Conservation (phyloP, 306 rosid species). For the Fragaria ananassa region DNA sequence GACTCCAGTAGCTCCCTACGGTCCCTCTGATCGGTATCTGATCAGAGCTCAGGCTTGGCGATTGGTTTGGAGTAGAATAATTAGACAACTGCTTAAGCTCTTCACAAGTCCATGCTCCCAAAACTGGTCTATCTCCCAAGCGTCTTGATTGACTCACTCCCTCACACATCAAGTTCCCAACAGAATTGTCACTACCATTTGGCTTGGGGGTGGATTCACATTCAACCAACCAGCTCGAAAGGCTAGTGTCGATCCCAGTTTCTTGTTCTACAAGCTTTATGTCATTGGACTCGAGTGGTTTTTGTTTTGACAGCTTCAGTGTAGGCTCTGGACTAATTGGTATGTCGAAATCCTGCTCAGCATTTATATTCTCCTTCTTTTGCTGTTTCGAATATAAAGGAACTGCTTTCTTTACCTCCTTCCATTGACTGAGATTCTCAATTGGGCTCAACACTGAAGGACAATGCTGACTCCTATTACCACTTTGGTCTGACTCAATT, state of each 20-base stretch:
- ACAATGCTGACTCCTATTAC: conserved; percentile 5
- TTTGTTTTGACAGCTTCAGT: conserved; percentile 33
- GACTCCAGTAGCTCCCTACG: conserved; percentile 83
- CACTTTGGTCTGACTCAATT: conserved; percentile 13
- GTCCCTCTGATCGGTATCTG: conserved; percentile 58
- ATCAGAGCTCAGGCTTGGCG: conserved; percentile 43
- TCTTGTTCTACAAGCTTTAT: conserved; percentile 23
- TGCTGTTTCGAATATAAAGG: conserved; percentile 17
- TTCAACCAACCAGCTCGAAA: conserved; percentile 83
- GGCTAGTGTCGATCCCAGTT: conserved; percentile 62
- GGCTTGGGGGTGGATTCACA: conserved; percentile 42
- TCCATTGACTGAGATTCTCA: conserved; percentile 50
- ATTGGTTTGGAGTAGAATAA: conserved; percentile 35
- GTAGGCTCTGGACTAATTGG: conserved; percentile 35
- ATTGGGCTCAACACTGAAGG: conserved; percentile 49
- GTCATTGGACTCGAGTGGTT: conserved; percentile 15
- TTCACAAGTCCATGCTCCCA: conserved; percentile 56
- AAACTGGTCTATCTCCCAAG: conserved; percentile 51
- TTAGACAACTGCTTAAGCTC: conserved; percentile 42
- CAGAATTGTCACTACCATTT: conserved; percentile 28
- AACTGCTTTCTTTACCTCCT: conserved; percentile 25
- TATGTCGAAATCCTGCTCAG: conserved; percentile 18
- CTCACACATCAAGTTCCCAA: conserved; percentile 33
- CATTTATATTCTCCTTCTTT: conserved; percentile 60
- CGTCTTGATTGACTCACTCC: conserved; percentile 30